Evolutionary conservation across 148 eudicot genomes (phyloP).

Genomic region (Arbutus unedo): DNA sequence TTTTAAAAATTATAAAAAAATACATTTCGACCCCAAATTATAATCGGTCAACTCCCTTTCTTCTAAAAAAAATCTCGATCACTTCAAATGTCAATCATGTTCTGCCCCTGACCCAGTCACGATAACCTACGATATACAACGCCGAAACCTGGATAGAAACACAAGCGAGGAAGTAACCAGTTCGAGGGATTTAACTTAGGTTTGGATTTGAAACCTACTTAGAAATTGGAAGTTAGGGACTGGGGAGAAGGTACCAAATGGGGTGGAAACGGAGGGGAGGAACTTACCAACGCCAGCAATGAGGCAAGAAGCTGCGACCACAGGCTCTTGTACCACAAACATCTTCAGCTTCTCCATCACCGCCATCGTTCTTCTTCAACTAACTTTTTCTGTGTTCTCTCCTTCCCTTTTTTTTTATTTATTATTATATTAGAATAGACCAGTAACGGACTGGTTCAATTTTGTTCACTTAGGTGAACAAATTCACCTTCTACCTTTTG

Average conservation of each 20-base stretch:
- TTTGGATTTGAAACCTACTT: background rate
- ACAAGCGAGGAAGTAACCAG: background rate
- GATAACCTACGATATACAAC: background rate
- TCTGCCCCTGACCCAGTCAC: background rate
- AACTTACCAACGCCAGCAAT: constrained; percentile 73
- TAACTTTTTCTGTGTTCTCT: constrained; percentile 1
- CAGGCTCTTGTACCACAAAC: constrained; percentile 82
- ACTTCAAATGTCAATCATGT: too few relatives aligned
- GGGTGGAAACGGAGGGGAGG: background rate
- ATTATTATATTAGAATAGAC: too few relatives aligned
- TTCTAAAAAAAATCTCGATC: too few relatives aligned
- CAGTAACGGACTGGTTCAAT: too few relatives aligned
- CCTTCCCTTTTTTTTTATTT: background rate
- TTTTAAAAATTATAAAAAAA: too few relatives aligned
- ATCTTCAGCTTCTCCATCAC: constrained; percentile 70
- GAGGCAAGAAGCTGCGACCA: constrained; percentile 83
- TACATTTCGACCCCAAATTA: too few relatives aligned
- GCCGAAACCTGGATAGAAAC: background rate
- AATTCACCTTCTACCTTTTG: too few relatives aligned
- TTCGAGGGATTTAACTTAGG: background rate
- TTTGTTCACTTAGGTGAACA: too few relatives aligned
- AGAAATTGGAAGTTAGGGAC: background rate
- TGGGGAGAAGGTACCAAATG: background rate
- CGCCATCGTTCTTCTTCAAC: constrained; percentile 33
- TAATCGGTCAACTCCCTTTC: too few relatives aligned